phyloP scores from a whole-genome alignment of 2,329 filamentous ascomycete genomes.

The Anthostomella pinea region DNA sequence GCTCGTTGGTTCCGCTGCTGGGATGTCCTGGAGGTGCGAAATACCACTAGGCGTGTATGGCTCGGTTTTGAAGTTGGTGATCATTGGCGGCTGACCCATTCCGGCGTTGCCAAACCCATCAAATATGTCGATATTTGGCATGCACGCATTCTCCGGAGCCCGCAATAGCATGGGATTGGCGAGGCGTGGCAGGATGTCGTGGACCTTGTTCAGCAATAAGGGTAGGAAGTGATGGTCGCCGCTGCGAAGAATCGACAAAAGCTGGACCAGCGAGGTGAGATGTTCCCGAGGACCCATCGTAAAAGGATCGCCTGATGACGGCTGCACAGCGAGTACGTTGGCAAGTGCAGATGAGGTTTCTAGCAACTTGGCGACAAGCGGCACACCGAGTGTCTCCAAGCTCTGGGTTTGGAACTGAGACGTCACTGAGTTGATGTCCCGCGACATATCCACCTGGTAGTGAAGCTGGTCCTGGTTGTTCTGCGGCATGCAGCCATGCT shows the following conservation, averaged over 20 bases:
- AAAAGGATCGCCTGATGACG: conserved; percentile 60
- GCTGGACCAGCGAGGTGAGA: conserved; percentile 64
- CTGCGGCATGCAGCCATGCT: conserved; percentile 50
- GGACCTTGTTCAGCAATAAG: conserved; percentile 71
- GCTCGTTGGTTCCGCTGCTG: conserved; percentile 36
- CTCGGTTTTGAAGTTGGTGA: conserved; percentile 46
- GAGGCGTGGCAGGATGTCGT: conserved; percentile 65
- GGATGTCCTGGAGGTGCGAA: conserved; percentile 40
- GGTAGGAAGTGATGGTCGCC: conserved; percentile 76
- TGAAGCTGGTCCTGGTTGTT: conserved; percentile 52
- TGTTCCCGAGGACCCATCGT: conserved; percentile 68
- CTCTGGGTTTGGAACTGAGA: conserved; percentile 68
- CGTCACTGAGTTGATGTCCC: conserved; percentile 64
- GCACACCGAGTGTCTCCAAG: conserved; percentile 72
- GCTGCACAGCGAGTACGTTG: conserved; percentile 68
- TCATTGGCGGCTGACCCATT: conserved; percentile 53
- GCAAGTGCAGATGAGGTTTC: conserved; percentile 71
- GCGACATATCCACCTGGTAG: conserved; percentile 60
- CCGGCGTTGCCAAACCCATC: conserved; percentile 63
- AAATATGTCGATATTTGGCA: conserved; percentile 55
- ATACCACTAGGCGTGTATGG: conserved; percentile 34
- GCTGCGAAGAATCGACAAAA: conserved; percentile 68
- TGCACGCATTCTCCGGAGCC: conserved; percentile 51
- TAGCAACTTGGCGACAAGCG: conserved; percentile 77
- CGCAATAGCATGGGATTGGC: conserved; percentile 59